Conservation (phyloP, 2,329 filamentous ascomycete genomes). For the Colletotrichum sp. region DNA sequence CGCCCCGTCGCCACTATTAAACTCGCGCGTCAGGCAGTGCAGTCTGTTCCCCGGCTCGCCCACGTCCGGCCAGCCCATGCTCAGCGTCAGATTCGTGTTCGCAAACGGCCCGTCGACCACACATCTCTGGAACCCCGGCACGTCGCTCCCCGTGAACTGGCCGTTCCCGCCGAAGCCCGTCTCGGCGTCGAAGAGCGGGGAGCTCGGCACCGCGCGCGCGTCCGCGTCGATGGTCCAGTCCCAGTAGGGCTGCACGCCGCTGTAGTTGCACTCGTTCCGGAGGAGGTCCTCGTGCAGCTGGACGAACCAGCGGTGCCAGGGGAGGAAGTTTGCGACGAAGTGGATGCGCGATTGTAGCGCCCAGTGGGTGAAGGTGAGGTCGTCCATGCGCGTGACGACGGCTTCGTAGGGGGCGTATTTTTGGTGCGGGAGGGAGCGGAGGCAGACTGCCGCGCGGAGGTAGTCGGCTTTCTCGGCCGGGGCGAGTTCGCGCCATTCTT, state of each 20-base stretch:
- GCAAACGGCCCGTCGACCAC: slow-evolving; percentile 28
- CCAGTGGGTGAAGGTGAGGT: slow-evolving; percentile 22
- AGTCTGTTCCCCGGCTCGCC: slow-evolving; percentile 13
- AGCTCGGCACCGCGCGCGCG: slow-evolving; percentile 16
- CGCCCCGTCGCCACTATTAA: slow-evolving; percentile 11
- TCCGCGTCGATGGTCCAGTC: slow-evolving; percentile 31
- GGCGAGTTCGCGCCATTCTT: slow-evolving; percentile 24
- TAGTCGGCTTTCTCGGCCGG: slow-evolving; percentile 21
- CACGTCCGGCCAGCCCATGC: slow-evolving; percentile 23
- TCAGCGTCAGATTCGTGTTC: slow-evolving; percentile 13
- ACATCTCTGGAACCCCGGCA: slow-evolving; percentile 19
- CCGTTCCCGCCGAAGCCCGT: slow-evolving; percentile 35
- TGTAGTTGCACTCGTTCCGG: slow-evolving; percentile 33
- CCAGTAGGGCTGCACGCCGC: slow-evolving; percentile 36
- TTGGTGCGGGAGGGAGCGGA: slow-evolving; percentile 12
- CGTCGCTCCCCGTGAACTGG: slow-evolving; percentile 22
- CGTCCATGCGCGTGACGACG: slow-evolving; percentile 22
- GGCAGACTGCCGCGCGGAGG: slow-evolving; percentile 21
- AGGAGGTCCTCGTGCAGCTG: slow-evolving; percentile 34
- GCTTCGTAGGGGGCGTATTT: slow-evolving; percentile 17
- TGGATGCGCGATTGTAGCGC: slow-evolving; percentile 21
- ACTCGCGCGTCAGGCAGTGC: slow-evolving; percentile 25
- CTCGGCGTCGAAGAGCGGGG: slow-evolving; percentile 33
- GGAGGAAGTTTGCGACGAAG: slow-evolving; percentile 34
- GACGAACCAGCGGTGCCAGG: slow-evolving; percentile 37